Percentiles rank a stretch among this genome's conserved stretches.
Evolutionary conservation across 176 grass and related monocot species (phyloP).

Genomic region (Avena insularis): DNA sequence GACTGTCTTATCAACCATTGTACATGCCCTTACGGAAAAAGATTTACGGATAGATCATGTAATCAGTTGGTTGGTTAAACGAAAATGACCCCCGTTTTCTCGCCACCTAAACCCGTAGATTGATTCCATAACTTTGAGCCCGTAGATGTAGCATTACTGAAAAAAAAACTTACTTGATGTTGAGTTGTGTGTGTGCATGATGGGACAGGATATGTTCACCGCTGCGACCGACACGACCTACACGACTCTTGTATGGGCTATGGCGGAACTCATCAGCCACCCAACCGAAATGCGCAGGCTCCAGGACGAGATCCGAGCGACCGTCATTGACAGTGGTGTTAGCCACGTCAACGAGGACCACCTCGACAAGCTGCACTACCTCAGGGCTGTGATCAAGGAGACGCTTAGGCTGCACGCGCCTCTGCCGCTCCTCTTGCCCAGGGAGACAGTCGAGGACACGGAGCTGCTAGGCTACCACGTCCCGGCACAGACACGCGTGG

Average conservation of each 20-base stretch:
- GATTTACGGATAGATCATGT: too few species aligned
- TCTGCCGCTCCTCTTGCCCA: background rate
- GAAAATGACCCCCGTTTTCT: too few species aligned
- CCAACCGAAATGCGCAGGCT: constrained; percentile 44
- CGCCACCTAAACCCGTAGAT: too few species aligned
- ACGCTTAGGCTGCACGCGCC: background rate
- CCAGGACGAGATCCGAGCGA: constrained; percentile 46
- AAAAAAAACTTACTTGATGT: too few species aligned
- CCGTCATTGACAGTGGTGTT: background rate
- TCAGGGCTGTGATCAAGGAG: constrained; percentile 40
- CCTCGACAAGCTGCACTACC: constrained; percentile 1
- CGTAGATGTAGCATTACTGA: too few species aligned
- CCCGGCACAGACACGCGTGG: constrained; percentile 44
- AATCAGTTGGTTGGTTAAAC: too few species aligned
- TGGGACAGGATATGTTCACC: constrained; percentile 31
- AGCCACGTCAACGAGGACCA: constrained; percentile 43
- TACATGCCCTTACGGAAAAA: too few species aligned
- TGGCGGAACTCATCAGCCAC: constrained; percentile 53
- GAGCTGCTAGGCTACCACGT: constrained; percentile 33
- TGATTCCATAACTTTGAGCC: too few species aligned
- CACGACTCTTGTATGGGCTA: constrained; percentile 27
- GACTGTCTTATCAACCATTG: too few species aligned
- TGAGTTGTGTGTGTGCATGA: background rate
- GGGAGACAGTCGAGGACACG: constrained; percentile 5
- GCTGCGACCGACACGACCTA: constrained; percentile 35